These are phyloP conservation scores for Eucalyptus curtisii DNA, from an alignment of 345 rosid genomes.

Conservation along the genomic window DNA sequence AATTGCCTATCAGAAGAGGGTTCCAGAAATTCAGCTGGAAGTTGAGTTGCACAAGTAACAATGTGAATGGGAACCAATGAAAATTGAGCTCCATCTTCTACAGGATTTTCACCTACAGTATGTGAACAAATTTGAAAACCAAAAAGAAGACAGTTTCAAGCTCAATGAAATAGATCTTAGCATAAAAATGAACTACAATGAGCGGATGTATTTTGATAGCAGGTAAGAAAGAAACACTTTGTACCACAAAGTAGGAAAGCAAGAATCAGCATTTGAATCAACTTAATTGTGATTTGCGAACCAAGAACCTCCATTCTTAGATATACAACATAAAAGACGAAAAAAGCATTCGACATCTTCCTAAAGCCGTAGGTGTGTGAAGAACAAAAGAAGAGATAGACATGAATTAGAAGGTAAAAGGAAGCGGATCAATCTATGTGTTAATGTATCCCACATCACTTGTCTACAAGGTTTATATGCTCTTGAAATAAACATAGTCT, in stretches of 20 bases:
- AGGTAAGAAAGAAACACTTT: not conserved
- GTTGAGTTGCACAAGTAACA: constrained; percentile 61
- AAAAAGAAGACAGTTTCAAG: not conserved
- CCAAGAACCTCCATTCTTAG: not conserved
- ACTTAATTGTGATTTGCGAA: not conserved
- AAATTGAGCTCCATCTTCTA: constrained; percentile 23
- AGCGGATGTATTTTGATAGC: not conserved
- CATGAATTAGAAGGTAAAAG: not conserved
- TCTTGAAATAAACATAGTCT: not conserved
- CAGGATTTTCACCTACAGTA: constrained; percentile 28
- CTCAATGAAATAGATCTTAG: not conserved
- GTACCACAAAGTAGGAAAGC: not conserved
- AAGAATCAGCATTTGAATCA: not conserved
- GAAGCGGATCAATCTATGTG: not conserved
- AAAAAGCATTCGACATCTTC: not conserved
- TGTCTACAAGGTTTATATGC: not conserved
- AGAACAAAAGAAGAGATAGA: not conserved
- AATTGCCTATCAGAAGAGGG: constrained; percentile 50
- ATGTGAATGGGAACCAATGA: constrained; percentile 47
- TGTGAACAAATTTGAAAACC: not conserved
- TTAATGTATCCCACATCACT: not conserved
- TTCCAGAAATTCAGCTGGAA: constrained; percentile 67
- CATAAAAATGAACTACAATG: not conserved
- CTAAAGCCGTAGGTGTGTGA: not conserved
- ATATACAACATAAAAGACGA: not conserved